phyloP scores from a whole-genome alignment of 2,329 filamentous ascomycete genomes.

The Trichoderma sp. region DNA sequence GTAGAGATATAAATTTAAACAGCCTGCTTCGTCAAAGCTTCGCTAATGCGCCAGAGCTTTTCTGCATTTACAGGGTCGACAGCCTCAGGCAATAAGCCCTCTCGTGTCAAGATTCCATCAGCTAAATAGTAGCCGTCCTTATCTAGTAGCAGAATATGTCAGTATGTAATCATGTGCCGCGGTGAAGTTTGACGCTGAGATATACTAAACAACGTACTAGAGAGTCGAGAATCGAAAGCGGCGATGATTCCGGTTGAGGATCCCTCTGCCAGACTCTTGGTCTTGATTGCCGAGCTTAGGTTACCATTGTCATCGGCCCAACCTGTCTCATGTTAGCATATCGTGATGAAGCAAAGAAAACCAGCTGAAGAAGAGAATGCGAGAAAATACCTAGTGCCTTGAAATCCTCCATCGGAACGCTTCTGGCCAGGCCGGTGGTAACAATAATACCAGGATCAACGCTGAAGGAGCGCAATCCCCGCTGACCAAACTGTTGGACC shows the following conservation, averaged over 20 bases:
- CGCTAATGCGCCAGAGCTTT: neutral
- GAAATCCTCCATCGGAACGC: neutral
- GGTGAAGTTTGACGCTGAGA: neutral
- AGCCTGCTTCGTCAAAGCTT: neutral
- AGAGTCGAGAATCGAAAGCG: neutral
- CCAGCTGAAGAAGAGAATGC: neutral
- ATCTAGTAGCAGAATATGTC: neutral
- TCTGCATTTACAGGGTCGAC: neutral
- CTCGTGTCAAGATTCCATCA: neutral
- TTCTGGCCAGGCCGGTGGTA: constrained; percentile 25
- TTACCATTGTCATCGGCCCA: constrained; percentile 1
- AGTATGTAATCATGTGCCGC: neutral
- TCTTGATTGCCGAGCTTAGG: neutral
- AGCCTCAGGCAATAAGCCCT: neutral
- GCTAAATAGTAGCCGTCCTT: constrained; percentile 5
- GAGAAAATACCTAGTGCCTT: neutral
- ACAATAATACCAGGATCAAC: constrained; percentile 35
- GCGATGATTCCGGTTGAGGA: neutral
- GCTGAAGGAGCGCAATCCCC: constrained; percentile 33
- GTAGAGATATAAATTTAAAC: neutral
- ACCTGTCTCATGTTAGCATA: neutral
- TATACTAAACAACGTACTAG: neutral
- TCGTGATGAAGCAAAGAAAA: neutral
- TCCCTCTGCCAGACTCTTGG: neutral
- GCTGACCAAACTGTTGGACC: constrained; percentile 31